Percentiles rank a stretch among this genome's conserved stretches.
These are phyloP conservation scores for Globisporangium apiculatum DNA, from an alignment of 352 stramenopile genomes.

Conservation along the genomic window DNA sequence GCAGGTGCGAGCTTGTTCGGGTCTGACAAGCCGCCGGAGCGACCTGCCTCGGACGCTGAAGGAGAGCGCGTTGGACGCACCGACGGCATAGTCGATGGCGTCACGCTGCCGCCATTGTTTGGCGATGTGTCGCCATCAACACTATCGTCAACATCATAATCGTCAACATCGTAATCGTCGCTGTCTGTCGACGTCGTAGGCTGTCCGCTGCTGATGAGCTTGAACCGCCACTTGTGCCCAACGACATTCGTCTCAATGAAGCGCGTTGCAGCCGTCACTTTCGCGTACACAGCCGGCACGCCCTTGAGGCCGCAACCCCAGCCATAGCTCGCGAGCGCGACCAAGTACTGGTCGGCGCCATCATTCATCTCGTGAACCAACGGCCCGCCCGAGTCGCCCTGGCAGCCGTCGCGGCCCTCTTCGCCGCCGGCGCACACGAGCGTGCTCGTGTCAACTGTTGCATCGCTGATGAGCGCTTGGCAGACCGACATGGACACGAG, in stretches of 20 bases:
- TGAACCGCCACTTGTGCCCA: constrained; percentile 20
- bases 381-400: constrained; percentile 32
- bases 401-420: constrained; percentile 26
- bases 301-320: constrained; percentile 23
- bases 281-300: constrained; percentile 28
- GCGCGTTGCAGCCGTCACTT: constrained; percentile 13
- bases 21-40: background rate
- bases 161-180: background rate
- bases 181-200: background rate
- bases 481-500: constrained; percentile 19
- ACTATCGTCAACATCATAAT: background rate
- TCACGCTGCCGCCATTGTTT: background rate
- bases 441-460: constrained; percentile 8
- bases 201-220: background rate
- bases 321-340: constrained; percentile 28
- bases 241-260: constrained; percentile 25
- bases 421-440: constrained; percentile 38
- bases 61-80: background rate
- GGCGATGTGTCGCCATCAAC: background rate
- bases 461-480: constrained; percentile 10
- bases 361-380: constrained; percentile 14
- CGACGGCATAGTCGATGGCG: background rate
- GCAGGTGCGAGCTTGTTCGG: background rate
- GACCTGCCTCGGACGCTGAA: background rate
- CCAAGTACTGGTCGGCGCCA: constrained; percentile 7